Evolutionary conservation across 106 monocot genomes (phyloP).

Genomic region (Dioscorea alata): DNA sequence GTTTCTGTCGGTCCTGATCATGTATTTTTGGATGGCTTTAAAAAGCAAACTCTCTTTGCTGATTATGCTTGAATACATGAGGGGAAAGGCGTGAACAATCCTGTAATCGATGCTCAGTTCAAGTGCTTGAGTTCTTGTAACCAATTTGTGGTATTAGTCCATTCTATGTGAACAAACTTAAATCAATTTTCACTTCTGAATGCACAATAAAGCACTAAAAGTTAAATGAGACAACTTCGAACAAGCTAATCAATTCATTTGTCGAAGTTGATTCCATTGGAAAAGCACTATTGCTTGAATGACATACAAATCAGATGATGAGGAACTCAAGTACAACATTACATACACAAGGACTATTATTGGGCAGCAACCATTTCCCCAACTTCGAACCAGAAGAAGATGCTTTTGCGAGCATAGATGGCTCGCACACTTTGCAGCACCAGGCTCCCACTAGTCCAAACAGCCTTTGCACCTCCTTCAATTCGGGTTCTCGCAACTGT

Average conservation of each 20-base stretch:
- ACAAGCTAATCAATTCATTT: too few species aligned
- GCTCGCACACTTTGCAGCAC: constrained; percentile 80
- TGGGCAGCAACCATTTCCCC: constrained; percentile 13
- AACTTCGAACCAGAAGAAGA: constrained; percentile 98
- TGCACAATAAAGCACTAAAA: too few species aligned
- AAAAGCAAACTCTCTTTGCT: constrained; percentile 7
- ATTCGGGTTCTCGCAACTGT: constrained; percentile 75
- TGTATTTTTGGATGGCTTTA: constrained; percentile 1
- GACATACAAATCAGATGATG: too few species aligned
- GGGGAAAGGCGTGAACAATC: not conserved
- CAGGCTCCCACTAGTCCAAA: constrained; percentile 62
- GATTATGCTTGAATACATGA: not conserved
- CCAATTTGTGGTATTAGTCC: not conserved
- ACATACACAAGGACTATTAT: not conserved
- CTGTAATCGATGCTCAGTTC: not conserved
- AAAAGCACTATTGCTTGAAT: too few species aligned
- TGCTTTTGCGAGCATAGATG: constrained; percentile 64
- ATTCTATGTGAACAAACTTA: too few species aligned
- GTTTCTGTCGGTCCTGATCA: constrained; percentile 1
- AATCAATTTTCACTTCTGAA: too few species aligned
- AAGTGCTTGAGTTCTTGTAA: not conserved
- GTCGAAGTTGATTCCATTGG: too few species aligned
- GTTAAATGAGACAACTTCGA: too few species aligned
- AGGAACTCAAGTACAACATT: not conserved
- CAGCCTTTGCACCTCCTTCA: constrained; percentile 94